A percentile compares a stretch with the other conserved stretches of the same genome.
Evolutionary conservation across 2,329 filamentous ascomycete genomes (phyloP).

Genomic region (Didymella pomorum): DNA sequence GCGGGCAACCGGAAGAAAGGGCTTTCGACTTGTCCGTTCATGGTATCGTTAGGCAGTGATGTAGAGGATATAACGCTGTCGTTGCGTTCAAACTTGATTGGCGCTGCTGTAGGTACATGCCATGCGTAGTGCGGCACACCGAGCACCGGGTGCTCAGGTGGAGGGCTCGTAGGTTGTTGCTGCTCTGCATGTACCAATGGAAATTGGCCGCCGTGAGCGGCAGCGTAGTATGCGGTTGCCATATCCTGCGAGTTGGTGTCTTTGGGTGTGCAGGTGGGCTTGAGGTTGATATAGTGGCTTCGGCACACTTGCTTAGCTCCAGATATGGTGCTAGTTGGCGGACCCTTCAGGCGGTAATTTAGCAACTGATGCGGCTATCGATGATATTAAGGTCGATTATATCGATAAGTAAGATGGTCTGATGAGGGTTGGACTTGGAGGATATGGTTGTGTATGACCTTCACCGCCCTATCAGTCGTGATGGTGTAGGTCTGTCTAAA

Average conservation of each 20-base stretch:
- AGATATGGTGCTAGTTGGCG: slow-evolving; percentile 1
- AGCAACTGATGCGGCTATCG: slow-evolving; percentile 7
- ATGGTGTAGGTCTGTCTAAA: slow-evolving; percentile 15
- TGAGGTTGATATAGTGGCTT: slow-evolving; percentile 6
- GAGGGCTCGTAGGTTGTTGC: slow-evolving; percentile 12
- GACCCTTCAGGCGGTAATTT: slow-evolving; percentile 6
- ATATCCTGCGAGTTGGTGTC: slow-evolving; percentile 16
- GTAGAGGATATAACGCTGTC: slow-evolving; percentile 8
- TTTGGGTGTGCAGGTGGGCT: not conserved
- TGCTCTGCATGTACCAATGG: slow-evolving; percentile 18
- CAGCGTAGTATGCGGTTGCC: slow-evolving; percentile 31
- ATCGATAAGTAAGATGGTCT: slow-evolving; percentile 14
- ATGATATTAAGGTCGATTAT: slow-evolving; percentile 11
- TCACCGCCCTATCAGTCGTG: slow-evolving; percentile 9
- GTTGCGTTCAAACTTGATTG: slow-evolving; percentile 13
- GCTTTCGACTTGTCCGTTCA: slow-evolving; percentile 25
- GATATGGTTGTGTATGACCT: slow-evolving; percentile 15
- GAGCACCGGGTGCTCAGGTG: slow-evolving; percentile 21
- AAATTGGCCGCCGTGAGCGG: slow-evolving; percentile 34
- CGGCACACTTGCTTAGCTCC: slow-evolving; percentile 12
- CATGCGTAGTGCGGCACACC: slow-evolving; percentile 15
- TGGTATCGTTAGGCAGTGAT: not conserved
- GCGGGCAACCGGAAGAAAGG: slow-evolving; percentile 60
- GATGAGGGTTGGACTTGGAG: slow-evolving; percentile 15
- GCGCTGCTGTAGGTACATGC: slow-evolving; percentile 15